Conservation (phyloP, 2,329 filamentous ascomycete species). For the Beauveria sp. region DNA sequence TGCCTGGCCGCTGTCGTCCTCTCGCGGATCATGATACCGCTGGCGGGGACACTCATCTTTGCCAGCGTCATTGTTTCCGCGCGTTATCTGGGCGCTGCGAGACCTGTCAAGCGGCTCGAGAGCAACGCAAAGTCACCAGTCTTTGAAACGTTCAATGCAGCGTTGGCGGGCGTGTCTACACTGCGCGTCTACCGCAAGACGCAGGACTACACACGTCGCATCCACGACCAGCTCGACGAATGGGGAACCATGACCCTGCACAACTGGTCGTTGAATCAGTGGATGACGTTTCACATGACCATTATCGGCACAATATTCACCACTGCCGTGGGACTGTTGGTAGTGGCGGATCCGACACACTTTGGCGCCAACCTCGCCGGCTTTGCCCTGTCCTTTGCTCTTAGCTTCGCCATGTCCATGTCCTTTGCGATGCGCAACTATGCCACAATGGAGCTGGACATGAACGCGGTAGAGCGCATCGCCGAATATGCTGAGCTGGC, state of each 20-base stretch:
- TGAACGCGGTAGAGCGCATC: constrained; percentile 71
- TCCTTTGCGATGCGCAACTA: constrained; percentile 62
- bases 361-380: constrained; percentile 67
- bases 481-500: constrained; percentile 64
- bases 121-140: constrained; percentile 70
- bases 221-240: constrained; percentile 63
- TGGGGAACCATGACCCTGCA: constrained; percentile 60
- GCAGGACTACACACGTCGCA: constrained; percentile 57
- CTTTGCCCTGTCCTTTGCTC: constrained; percentile 65
- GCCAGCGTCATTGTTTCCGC: constrained; percentile 50
- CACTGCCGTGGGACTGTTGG: constrained; percentile 55
- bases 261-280: constrained; percentile 65
- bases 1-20: constrained; percentile 59
- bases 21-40: constrained; percentile 49
- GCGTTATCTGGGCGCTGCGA: constrained; percentile 58
- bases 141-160: constrained; percentile 70
- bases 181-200: constrained; percentile 69
- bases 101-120: constrained; percentile 70
- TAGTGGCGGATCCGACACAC: constrained; percentile 50
- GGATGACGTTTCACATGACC: constrained; percentile 69
- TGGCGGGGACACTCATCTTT: constrained; percentile 50
- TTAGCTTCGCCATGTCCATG: constrained; percentile 60
- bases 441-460: constrained; percentile 64
- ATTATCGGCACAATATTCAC: constrained; percentile 63
- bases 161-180: constrained; percentile 65